Base-by-base conservation (phyloP, 2,329 filamentous ascomycete genomes). In the Apiospora koreana region DNA sequence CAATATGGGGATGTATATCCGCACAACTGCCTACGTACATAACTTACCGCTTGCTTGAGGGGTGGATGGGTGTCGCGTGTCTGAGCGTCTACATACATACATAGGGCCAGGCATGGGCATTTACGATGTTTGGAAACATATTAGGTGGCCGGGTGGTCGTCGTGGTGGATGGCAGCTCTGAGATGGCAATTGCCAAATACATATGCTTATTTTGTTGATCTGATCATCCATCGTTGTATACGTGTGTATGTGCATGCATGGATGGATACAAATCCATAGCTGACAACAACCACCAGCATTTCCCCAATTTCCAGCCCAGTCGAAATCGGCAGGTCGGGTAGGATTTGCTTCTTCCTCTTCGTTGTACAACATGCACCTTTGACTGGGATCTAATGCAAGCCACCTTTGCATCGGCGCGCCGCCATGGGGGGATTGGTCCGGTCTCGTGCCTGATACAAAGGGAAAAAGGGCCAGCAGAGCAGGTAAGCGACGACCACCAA, bases 291-390 rank as follows among this genome's bases (percentile, higher is more conserved):
- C 12, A 9, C 14, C 41, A 43, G 12, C 41, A 43, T 43, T 43
- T 43, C 31, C 9, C 28, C 54, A 62, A 62, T 58, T 58, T 58
- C 28, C 54, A n/a, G 4, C n/a, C n/a, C 35, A 35, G 10, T 62
- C 21, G 28, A 43, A 43, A 31, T 23, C 50, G 50, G 54, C 54
- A n/a, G 54, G 54, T 38, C 21, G 31, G 31, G 31, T 38, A 62
- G 54, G 54, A 38, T n/a, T 35, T 31, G 14, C 2, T 25, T 58
- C 54, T 62, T 58, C 6, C 28, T 31, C 54, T 62, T 62, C 28
- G 54, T 62, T 62, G 54, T 62, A 62, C 54, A 62, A 62, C n/a
- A 62, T 62, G 54, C 54, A 62, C 54, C 54, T 38, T 62, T 62
- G 54, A 62, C 54, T 62, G 31, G 54, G 54, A 62, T 58, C 54